Base-by-base conservation (phyloP, 148 eudicot species). In the Gaultheria prostrata region DNA sequence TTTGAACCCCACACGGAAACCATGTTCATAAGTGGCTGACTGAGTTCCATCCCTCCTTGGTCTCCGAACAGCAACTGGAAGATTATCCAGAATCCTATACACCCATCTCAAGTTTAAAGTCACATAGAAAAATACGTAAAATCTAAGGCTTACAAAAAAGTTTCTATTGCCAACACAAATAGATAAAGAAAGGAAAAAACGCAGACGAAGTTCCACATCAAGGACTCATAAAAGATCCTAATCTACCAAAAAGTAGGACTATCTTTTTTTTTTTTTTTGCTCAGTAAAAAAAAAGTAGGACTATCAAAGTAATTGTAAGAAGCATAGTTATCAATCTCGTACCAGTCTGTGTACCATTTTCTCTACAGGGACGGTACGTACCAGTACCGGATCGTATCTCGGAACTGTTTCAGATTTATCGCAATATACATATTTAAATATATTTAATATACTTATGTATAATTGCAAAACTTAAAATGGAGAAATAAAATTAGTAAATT, bases 31-130 rank as follows among this genome's bases (percentile, higher is more conserved):
- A 70, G 89, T 88, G 50, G 87, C 86, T 82, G 91, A 88, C 71
- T 83, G 87, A 76, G 80, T 84, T 26, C 89, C 93, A 88, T 89
- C 93, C 75, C 89, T 86, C 85, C 91, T 88, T 78, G 86, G 90
- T 83, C 91, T 89, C 82, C 65, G 81, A 86, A 91, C 93, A 89
- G 91, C 93, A 82, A 91, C 90, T 51, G 93, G 93, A 84, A 91
- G 93, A 77, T 91, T 89, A 85, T 91, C 93, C 59, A 91, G 83
- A 80, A 91, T 89, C 93, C 93, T 91, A 88, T 78, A 85, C 76
- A 39, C 76, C 75, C 21, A 69, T 72, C 48, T 80, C 81, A 83
- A 83, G 45, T 14, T 43, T 73, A 46, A 48, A 80, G 21, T 56
- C 26, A 69, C 46, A 35, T 51, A 77, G 48, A 74, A 30, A 61